A percentile compares a stretch with the other conserved stretches of the same genome.
These are phyloP conservation scores for Daldinia eschscholtzii DNA, from an alignment of 2,329 filamentous ascomycete genomes.

Conservation along the genomic window DNA sequence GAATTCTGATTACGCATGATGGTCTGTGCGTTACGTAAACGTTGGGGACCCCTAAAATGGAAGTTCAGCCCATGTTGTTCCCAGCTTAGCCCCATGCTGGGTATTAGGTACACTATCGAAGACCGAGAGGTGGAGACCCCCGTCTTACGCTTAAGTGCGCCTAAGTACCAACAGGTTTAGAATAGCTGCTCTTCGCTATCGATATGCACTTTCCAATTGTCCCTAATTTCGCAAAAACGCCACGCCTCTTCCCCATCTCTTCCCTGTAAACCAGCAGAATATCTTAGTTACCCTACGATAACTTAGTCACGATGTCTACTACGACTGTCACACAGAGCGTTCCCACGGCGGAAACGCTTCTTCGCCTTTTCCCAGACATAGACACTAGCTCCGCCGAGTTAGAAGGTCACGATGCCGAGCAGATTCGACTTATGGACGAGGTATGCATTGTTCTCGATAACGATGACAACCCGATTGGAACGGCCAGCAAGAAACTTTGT, in stretches of 20 bases:
- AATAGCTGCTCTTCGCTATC: slow-evolving; percentile 17
- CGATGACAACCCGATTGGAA: slow-evolving; percentile 92
- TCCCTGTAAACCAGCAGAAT: slow-evolving; percentile 9
- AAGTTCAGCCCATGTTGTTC: slow-evolving; percentile 1
- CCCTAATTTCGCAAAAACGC: slow-evolving; percentile 3
- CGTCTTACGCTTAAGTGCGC: neutral
- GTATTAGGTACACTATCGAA: too few species aligned
- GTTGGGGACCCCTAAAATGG: slow-evolving; percentile 12
- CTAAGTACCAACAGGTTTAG: neutral
- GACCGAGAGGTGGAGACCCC: neutral
- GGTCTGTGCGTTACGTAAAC: slow-evolving; percentile 17
- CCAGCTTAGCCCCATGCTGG: too few species aligned
- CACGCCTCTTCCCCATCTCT: slow-evolving; percentile 17
- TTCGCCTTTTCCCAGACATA: slow-evolving; percentile 88
- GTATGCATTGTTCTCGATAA: slow-evolving; percentile 97
- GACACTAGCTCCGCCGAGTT: slow-evolving; percentile 79
- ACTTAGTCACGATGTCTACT: slow-evolving; percentile 28
- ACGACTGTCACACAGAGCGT: slow-evolving; percentile 63
- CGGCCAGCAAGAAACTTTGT: slow-evolving; percentile 98
- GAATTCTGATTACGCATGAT: neutral
- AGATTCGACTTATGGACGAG: slow-evolving; percentile 98
- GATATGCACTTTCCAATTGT: slow-evolving; percentile 21
- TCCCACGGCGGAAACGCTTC: slow-evolving; percentile 84
- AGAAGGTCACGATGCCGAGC: slow-evolving; percentile 94
- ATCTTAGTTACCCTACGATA: slow-evolving; percentile 2